Evolutionary conservation across 2,329 filamentous ascomycete species (phyloP).

Genomic region (Penicillium sp.): DNA sequence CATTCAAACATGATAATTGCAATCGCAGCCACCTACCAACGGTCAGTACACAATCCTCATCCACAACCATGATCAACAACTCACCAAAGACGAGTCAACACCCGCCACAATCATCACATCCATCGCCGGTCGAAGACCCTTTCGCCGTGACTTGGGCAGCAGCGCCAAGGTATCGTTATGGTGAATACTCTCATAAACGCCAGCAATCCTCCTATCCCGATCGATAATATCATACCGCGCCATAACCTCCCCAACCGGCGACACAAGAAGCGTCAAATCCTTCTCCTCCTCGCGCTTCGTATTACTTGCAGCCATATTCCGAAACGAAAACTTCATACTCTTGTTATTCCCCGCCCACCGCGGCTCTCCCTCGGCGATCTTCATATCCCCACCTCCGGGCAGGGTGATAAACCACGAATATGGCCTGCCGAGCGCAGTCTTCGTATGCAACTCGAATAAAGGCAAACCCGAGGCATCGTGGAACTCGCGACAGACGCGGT

Average conservation of each 20-base stretch:
- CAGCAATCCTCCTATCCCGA: slow-evolving; percentile 22
- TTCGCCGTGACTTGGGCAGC: slow-evolving; percentile 4
- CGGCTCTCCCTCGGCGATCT: slow-evolving; percentile 14
- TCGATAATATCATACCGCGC: slow-evolving; percentile 25
- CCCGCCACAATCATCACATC: slow-evolving; percentile 25
- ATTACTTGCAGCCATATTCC: slow-evolving; percentile 17
- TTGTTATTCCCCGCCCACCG: slow-evolving; percentile 4
- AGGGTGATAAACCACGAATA: slow-evolving; percentile 39
- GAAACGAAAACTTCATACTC: slow-evolving; percentile 19
- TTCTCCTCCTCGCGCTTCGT: slow-evolving; percentile 12
- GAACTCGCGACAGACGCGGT: slow-evolving; percentile 27
- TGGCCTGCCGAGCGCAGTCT: not conserved
- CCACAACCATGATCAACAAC: slow-evolving; percentile 8
- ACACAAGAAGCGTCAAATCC: slow-evolving; percentile 16
- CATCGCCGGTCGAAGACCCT: slow-evolving; percentile 22
- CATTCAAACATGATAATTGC: slow-evolving; percentile 12
- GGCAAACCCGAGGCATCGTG: slow-evolving; percentile 29
- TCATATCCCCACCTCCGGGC: slow-evolving; percentile 13
- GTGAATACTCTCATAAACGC: slow-evolving; percentile 24
- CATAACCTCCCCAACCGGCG: slow-evolving; percentile 32
- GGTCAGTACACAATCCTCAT: not conserved
- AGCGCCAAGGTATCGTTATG: slow-evolving; percentile 22
- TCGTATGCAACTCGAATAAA: slow-evolving; percentile 27
- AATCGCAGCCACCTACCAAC: slow-evolving; percentile 9
- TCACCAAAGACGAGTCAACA: slow-evolving; percentile 27